A percentile compares a stretch with the other conserved stretches of the same genome.
Evolutionary conservation across 495 filamentous ascomycete species (phyloP).

Genomic region (Clohesyomyces aquaticus): DNA sequence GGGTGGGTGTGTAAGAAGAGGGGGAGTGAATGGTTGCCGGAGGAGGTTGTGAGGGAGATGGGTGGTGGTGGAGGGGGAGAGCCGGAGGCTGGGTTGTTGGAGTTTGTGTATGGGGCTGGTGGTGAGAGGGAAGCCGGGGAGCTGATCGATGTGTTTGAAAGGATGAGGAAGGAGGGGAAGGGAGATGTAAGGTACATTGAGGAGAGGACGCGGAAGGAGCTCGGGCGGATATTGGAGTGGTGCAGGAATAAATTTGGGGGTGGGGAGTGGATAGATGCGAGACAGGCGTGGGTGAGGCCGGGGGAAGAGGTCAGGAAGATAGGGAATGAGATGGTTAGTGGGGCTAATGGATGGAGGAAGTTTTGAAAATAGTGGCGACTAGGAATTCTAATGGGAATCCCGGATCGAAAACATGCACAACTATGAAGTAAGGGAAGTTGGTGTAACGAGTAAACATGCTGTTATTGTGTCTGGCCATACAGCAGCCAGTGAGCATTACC

Average conservation of each 20-base stretch:
- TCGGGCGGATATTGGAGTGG: slow-evolving; percentile 45
- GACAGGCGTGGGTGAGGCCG: slow-evolving; percentile 44
- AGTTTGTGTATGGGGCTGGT: neutral
- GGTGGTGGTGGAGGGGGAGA: neutral
- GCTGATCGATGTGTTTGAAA: slow-evolving; percentile 38
- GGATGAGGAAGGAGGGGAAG: neutral
- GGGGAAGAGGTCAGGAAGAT: slow-evolving; percentile 43
- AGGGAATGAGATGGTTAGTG: slow-evolving; percentile 24
- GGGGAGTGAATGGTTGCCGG: slow-evolving; percentile 12
- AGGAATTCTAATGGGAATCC: too few relatives aligned
- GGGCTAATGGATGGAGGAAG: slow-evolving; percentile 27
- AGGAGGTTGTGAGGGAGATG: slow-evolving; percentile 25
- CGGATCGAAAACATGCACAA: too few relatives aligned
- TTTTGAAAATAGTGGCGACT: slow-evolving; percentile 1
- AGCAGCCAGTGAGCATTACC: slow-evolving; percentile 29
- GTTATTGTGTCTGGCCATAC: slow-evolving; percentile 39
- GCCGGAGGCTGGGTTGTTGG: neutral
- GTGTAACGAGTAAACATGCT: slow-evolving; percentile 16
- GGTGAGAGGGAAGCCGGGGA: neutral
- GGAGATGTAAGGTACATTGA: slow-evolving; percentile 31
- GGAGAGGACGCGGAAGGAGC: slow-evolving; percentile 44
- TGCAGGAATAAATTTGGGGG: slow-evolving; percentile 51
- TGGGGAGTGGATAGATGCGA: slow-evolving; percentile 38
- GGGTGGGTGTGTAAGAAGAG: slow-evolving; percentile 4
- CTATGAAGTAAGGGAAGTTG: too few relatives aligned